Conservation (phyloP, 805 yeast species). For the Candida mattraensis region DNA sequence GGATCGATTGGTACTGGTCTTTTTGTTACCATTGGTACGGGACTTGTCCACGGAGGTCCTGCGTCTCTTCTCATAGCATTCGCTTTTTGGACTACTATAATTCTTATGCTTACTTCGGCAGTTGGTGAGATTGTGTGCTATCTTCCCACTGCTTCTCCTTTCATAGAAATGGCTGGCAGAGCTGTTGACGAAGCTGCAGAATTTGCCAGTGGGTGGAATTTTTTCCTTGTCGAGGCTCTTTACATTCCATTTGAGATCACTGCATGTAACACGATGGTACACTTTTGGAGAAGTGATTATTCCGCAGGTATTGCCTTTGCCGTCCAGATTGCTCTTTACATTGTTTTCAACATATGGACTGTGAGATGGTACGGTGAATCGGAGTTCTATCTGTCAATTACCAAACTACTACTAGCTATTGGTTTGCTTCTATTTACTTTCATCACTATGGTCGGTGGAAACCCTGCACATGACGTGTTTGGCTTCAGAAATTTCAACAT, state of each 20-base stretch:
- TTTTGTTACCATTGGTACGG: slow-evolving; percentile 39
- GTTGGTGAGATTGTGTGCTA: slow-evolving; percentile 40
- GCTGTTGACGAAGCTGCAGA: slow-evolving; percentile 40
- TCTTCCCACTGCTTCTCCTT: slow-evolving; percentile 39
- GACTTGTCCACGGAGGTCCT: slow-evolving; percentile 37
- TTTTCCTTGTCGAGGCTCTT: slow-evolving; percentile 43
- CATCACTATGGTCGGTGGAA: slow-evolving; percentile 57
- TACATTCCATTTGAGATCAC: slow-evolving; percentile 51
- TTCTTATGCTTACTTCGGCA: slow-evolving; percentile 35
- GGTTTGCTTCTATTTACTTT: slow-evolving; percentile 51
- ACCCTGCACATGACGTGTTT: slow-evolving; percentile 49
- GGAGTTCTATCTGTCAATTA: slow-evolving; percentile 47
- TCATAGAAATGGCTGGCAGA: slow-evolving; percentile 38
- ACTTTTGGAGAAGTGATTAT: slow-evolving; percentile 50
- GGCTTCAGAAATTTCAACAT: slow-evolving; percentile 47
- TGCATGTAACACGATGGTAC: slow-evolving; percentile 52
- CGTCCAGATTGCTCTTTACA: slow-evolving; percentile 42
- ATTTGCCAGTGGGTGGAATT: slow-evolving; percentile 37
- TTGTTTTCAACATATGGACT: slow-evolving; percentile 44
- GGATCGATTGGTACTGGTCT: slow-evolving; percentile 42
- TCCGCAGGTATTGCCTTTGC: slow-evolving; percentile 47
- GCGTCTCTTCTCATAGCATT: slow-evolving; percentile 35
- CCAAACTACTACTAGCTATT: slow-evolving; percentile 46
- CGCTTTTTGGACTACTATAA: slow-evolving; percentile 33
- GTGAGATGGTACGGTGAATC: slow-evolving; percentile 52